These are phyloP conservation scores for Candida tibetensis DNA, from an alignment of 805 yeast genomes.

Conservation along the genomic window DNA sequence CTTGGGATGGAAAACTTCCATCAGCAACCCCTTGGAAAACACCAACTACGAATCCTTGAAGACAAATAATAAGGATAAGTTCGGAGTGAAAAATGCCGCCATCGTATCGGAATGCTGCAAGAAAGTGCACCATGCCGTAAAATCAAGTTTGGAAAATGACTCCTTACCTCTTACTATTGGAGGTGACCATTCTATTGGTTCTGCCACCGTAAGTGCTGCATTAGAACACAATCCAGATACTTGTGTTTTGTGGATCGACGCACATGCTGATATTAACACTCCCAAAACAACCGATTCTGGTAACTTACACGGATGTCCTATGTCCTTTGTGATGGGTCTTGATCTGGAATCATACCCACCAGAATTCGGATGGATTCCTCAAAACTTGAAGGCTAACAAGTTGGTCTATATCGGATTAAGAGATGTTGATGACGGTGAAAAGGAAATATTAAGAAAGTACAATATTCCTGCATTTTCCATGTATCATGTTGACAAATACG, in stretches of 20 bases:
- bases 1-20: slow-evolving; percentile 68
- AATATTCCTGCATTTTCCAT: slow-evolving; percentile 84
- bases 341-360: slow-evolving; percentile 66
- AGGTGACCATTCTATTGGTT: slow-evolving; percentile 96
- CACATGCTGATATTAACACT: slow-evolving; percentile 96
- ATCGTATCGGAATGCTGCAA: slow-evolving; percentile 74
- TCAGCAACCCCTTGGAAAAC: slow-evolving; percentile 53
- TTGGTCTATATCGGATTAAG: slow-evolving; percentile 92
- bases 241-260: slow-evolving; percentile 93
- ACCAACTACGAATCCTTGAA: slow-evolving; percentile 44
- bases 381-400: slow-evolving; percentile 59
- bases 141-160: slow-evolving; percentile 42
- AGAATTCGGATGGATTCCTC: slow-evolving; percentile 78
- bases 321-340: slow-evolving; percentile 83
- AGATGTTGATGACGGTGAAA: slow-evolving; percentile 89
- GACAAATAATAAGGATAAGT: slow-evolving; percentile 40
- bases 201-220: slow-evolving; percentile 87
- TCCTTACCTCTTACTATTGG: slow-evolving; percentile 82
- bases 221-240: slow-evolving; percentile 79
- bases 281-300: slow-evolving; percentile 81
- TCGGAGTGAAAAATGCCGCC: slow-evolving; percentile 69
- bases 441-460: slow-evolving; percentile 63
- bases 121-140: slow-evolving; percentile 60
- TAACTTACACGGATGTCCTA: slow-evolving; percentile 95
- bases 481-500: slow-evolving; percentile 95